These are phyloP conservation scores for Cucurbita maxima DNA, from an alignment of 306 rosid genomes.

Conservation along the genomic window DNA sequence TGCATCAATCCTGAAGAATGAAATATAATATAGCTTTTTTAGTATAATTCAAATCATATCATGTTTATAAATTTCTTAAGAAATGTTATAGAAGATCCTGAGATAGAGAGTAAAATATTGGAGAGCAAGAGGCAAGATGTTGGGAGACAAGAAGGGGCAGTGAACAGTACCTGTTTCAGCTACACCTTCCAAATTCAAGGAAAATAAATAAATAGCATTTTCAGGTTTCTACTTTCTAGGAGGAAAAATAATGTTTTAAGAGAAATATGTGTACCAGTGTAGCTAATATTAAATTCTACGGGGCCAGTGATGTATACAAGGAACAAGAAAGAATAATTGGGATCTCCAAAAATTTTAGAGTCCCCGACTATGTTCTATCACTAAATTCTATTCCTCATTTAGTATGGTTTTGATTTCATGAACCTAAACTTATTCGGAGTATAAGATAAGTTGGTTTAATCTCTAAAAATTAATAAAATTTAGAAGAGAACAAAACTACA, in stretches of 20 bases:
- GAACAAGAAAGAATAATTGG: not conserved
- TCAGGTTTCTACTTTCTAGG: slow-evolving; percentile 6
- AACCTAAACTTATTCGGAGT: not conserved
- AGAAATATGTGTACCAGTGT: not conserved
- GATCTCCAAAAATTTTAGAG: not conserved
- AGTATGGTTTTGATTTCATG: not conserved
- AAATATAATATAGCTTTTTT: too few relatives aligned
- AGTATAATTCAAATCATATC: not conserved
- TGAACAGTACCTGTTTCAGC: slow-evolving; percentile 12
- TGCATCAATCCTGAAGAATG: not conserved
- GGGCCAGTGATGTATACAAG: not conserved
- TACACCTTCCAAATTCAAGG: not conserved
- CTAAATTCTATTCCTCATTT: not conserved
- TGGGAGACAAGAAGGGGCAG: slow-evolving; percentile 12
- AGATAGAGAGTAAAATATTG: not conserved
- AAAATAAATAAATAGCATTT: not conserved
- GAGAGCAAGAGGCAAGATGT: not conserved
- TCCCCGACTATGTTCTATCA: not conserved
- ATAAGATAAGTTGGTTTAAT: not conserved
- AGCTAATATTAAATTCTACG: not conserved
- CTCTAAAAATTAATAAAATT: not conserved
- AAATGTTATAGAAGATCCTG: not conserved
- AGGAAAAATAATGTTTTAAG: slow-evolving; percentile 16
- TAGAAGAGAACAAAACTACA: not conserved
- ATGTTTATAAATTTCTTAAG: not conserved